A percentile compares a stretch with the other conserved stretches of the same genome.
Conservation (phyloP, 208 protist species). For the Trypanosoma avium region DNA sequence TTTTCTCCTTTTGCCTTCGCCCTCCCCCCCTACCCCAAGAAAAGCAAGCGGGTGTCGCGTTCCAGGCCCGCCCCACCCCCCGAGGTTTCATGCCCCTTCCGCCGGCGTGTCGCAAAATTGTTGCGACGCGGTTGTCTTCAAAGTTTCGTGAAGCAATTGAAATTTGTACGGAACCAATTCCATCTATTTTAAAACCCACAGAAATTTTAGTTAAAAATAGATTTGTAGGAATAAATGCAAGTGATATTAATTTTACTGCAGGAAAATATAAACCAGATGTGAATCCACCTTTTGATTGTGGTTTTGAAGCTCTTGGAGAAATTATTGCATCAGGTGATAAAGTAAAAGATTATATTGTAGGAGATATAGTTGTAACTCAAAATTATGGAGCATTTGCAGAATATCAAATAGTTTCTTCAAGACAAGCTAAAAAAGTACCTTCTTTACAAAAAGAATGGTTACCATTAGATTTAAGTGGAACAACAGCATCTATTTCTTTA, state of each 20-base stretch:
- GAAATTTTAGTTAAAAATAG: slow-evolving; percentile 75
- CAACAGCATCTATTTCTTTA: slow-evolving; percentile 87
- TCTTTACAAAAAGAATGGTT: slow-evolving; percentile 49
- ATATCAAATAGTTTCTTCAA: slow-evolving; percentile 40
- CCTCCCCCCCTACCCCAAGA: background rate
- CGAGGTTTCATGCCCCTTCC: background rate
- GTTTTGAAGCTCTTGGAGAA: slow-evolving; percentile 84
- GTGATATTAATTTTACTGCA: slow-evolving; percentile 88
- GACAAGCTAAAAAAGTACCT: slow-evolving; percentile 37
- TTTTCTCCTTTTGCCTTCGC: background rate
- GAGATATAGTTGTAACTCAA: slow-evolving; percentile 70
- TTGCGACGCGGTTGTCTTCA: slow-evolving; percentile 61
- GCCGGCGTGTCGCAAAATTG: slow-evolving; percentile 32
- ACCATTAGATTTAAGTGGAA: slow-evolving; percentile 80
- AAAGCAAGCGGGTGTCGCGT: too few relatives aligned
- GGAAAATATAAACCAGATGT: slow-evolving; percentile 79
- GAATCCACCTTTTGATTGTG: slow-evolving; percentile 78
- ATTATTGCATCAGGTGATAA: slow-evolving; percentile 54
- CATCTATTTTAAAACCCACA: slow-evolving; percentile 46
- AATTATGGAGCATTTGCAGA: slow-evolving; percentile 79
- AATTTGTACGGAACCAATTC: slow-evolving; percentile 39
- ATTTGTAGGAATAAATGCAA: slow-evolving; percentile 88
- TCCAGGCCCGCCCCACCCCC: too few relatives aligned
- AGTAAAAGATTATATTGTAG: slow-evolving; percentile 44
- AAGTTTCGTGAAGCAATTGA: slow-evolving; percentile 62